Evolutionary conservation across 306 rosid genomes (phyloP), one percentile per base, ranked within the genome.

Genomic region (Glycine soja): DNA sequence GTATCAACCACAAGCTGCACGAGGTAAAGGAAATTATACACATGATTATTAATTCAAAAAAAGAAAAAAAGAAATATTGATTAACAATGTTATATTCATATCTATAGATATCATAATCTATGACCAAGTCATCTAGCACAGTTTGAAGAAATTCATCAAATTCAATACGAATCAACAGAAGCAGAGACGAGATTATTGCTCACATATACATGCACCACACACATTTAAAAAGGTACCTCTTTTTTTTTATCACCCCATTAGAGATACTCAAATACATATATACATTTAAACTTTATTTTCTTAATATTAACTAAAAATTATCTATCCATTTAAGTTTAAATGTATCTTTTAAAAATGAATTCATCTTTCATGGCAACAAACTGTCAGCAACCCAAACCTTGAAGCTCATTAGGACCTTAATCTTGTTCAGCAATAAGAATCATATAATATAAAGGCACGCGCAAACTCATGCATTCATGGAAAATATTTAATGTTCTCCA

Each of bases 1-100:
- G 90, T 78, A 57, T 59, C 78, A 82, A 87, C 90, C 24, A 91
- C 84, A 16, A 93, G 90, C 99, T 95, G 90, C 83, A 84, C 72
- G 78, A 77, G 5, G 64, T 6, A 6, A 42, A 42, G 46, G 9
- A 42, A 42, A 42, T 0, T 42, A 43, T 42, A 43, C 76, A 63
- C 59, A 74, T 46, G 15, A 46, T 24, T 12, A 24, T 1, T 32
- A 2, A 38, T 52, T 52, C 75, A 73, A 14, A 38, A 68, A 24
- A 62, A 53, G n/a, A n/a, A 16, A 14, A 9, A 2, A 13, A 47
- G 50, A 50, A 42, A 7, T 14, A 30, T 40, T 13, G 40, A 74
- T 51, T 70, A 59, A 12, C 57, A 56, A 56, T 7, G 11, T 16
- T 24, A 56, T 54, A 73, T 63, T 14, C 47, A 8, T 43, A 7